Base-by-base conservation (phyloP, 352 stramenopile species). In the Phytophthora litchii region DNA sequence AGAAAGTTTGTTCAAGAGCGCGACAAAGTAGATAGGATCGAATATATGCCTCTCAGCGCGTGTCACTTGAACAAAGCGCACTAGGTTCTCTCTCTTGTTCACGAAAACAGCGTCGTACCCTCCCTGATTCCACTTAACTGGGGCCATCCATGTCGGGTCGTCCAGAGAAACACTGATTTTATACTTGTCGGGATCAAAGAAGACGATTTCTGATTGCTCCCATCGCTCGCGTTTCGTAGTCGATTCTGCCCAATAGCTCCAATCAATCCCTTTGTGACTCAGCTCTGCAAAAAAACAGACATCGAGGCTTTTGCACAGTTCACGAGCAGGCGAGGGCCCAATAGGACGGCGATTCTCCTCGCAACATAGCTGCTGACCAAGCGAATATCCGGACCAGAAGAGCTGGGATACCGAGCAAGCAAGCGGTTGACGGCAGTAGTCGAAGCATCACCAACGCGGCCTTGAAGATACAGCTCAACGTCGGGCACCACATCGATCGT, bases 81-180 rank as follows among this genome's bases (percentile, higher is more conserved):
- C 41, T 5, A 58, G 25, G 23, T 58, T 49, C 19, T 27, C 21
- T 41, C 3, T 19, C 41, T 57, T 57, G 37, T 57, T 6, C n/a
- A 57, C 12, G 7, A 57, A 41, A 46, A 57, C 49, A 41, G 49
- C 37, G 16, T 57, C 36, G 27, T 44, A 54, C 5, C 31, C 32
- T 4, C 14, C 46, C 10, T 35, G 46, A 16, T 43, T 44, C 46
- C 43, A 48, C 37, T 27, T 44, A 6, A 27, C 37, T 54, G 46
- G 46, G 3, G 32, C 46, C 46, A 54, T 44, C 46, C 46, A 54
- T 8, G 12, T 54, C n/a, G 32, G 46, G 20, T 16, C 13, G n/a
- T 37, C 32, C 16, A 54, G 14, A 4, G 19, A 44, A 23, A 43
- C 29, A 25, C 46, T 13, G 14, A 54, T 35, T n/a, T 3, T 13